Evolutionary conservation across 2,329 filamentous ascomycete species (phyloP).

Genomic region (Cladosporium austrohemisphaericum): DNA sequence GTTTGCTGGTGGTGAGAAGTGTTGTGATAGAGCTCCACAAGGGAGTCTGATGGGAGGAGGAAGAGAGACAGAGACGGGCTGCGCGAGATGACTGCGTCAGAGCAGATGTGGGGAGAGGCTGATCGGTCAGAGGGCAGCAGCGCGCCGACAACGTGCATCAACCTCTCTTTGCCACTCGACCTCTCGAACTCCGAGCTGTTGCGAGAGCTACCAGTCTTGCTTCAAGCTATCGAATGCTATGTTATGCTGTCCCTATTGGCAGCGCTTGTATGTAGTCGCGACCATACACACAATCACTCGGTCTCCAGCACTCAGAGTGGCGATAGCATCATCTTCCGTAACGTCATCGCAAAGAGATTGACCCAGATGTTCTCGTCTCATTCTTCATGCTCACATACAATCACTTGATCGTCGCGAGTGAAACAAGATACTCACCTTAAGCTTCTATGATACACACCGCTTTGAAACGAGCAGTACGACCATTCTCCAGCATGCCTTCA

Average conservation of each 20-base stretch:
- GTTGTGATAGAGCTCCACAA: conserved; percentile 15
- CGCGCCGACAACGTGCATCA: conserved; percentile 9
- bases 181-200: no score
- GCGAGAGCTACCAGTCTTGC: no score
- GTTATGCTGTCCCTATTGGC: no score
- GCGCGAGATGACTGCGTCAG: conserved; percentile 7
- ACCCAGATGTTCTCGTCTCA: not conserved
- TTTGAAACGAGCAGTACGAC: not conserved
- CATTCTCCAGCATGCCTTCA: conserved; percentile 7
- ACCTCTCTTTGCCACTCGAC: conserved; percentile 1
- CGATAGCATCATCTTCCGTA: not conserved
- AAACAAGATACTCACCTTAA: not conserved
- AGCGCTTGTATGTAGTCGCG: no score
- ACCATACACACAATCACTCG: no score
- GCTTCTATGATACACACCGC: not conserved
- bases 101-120: not conserved
- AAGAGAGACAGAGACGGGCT: not conserved
- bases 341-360: conserved; percentile 8
- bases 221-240: no score
- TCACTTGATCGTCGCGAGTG: not conserved
- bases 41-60: conserved; percentile 18
- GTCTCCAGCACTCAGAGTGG: not conserved
- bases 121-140: no score
- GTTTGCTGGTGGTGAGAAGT: not conserved
- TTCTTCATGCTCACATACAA: not conserved